Evolutionary conservation across 495 filamentous ascomycete genomes (phyloP), one percentile per base, ranked within the genome.

Genomic region (Tuber brumale): DNA sequence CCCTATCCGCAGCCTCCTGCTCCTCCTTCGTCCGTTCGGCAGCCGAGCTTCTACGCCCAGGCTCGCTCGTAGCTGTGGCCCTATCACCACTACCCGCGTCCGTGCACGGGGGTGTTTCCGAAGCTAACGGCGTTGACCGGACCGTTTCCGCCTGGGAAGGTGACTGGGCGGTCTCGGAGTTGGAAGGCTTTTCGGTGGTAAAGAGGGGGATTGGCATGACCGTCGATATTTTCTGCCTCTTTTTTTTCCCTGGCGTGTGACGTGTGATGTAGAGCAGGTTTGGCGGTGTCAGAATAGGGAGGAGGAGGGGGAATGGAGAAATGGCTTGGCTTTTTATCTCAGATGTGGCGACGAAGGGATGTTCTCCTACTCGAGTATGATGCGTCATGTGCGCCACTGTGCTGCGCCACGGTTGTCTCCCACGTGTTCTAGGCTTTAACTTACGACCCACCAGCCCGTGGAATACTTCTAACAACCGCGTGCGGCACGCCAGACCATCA

Each of bases 1-100:
- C 75, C 39, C 85, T 85, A 76, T 91, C 90, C 3, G 88, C 90
- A 80, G 89, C 89, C 74, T 88, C 86, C 77, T 74, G 48, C 43
- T 77, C 76, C 39, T 70, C 74, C 61, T n/a, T 71, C 45, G 66
- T 78, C 72, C 48, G 27, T 61, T 78, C 78, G 41, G 72, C 69
- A 8, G 72, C 69, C 27, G 74, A 75, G 44, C 76, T 76, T 45
- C 37, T 69, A 71, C 43, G 35, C 66, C 5, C 19, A 21, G n/a
- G 71, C 71, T n/a, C 70, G 41, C 35, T 43, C n/a, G 48, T 69
- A 51, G 23, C n/a, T 41, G 79, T 48, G 42, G 44, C 66, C 35
- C 61, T 70, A 27, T 66, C 44, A 35, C 48, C 69, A 61, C 35
- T 73, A 70, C 39, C 43, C n/a, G 43, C 73, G 35, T 39, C 72